Percentiles rank a stretch among this genome's conserved stretches.
Evolutionary conservation across 73 alveolate genomes (phyloP).

Genomic region (Uronychia binucleata): DNA sequence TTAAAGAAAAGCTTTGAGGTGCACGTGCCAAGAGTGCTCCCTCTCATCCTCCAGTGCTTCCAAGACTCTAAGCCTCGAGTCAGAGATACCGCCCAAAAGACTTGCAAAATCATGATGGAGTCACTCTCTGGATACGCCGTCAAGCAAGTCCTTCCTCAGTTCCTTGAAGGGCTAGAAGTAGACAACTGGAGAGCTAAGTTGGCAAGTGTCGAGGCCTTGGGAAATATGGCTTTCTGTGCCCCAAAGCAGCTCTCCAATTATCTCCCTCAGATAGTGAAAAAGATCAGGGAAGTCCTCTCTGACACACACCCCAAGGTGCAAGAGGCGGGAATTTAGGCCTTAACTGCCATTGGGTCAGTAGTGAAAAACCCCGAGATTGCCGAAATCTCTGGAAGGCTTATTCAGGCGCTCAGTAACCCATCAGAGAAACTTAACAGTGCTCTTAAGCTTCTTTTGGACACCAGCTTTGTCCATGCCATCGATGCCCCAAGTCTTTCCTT

Average conservation of each 20-base stretch:
- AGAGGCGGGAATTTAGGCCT: conserved; percentile 76
- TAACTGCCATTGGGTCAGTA: conserved; percentile 75
- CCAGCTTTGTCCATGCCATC: conserved; percentile 75
- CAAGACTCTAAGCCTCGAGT: conserved; percentile 72
- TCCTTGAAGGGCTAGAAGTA: conserved; percentile 69
- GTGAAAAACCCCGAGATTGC: conserved; percentile 84
- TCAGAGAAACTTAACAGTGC: conserved; percentile 56
- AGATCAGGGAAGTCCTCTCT: conserved; percentile 67
- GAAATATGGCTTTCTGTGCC: conserved; percentile 85
- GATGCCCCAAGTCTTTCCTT: conserved; percentile 82
- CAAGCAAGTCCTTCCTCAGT: conserved; percentile 62
- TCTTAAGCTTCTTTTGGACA: conserved; percentile 71
- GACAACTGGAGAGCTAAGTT: conserved; percentile 87
- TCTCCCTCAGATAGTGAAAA: conserved; percentile 75
- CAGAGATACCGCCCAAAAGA: conserved; percentile 63
- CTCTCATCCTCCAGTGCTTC: conserved; percentile 60
- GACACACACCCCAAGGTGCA: conserved; percentile 90
- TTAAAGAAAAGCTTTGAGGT: conserved; percentile 72
- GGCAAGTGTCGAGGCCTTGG: conserved; percentile 79
- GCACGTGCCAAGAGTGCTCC: conserved; percentile 54
- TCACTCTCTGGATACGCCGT: conserved; percentile 74
- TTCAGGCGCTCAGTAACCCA: conserved; percentile 71
- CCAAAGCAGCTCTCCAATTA: conserved; percentile 71
- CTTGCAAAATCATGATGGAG: conserved; percentile 64
- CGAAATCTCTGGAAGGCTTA: conserved; percentile 54